These are phyloP conservation scores for Mycogone perniciosa DNA, from an alignment of 2,329 filamentous ascomycete genomes.

Conservation along the genomic window DNA sequence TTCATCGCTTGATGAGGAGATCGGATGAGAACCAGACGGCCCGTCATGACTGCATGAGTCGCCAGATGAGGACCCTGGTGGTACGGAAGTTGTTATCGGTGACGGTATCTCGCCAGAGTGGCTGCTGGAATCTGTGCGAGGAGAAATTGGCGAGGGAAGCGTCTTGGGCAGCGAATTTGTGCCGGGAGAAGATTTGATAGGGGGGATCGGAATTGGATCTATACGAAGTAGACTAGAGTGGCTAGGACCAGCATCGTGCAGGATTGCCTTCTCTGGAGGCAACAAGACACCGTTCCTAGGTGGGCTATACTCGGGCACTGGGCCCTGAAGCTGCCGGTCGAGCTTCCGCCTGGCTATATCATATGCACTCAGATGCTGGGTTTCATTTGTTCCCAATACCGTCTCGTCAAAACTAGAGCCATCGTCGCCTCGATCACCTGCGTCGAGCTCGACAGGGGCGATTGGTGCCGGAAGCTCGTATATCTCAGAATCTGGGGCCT, in stretches of 20 bases:
- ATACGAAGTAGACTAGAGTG: conserved; percentile 4
- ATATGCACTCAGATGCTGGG: conserved; percentile 39
- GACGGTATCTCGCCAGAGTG: conserved; percentile 35
- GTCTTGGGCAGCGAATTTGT: conserved; percentile 26
- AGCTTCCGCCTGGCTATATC: conserved; percentile 46
- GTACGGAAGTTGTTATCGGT: conserved; percentile 31
- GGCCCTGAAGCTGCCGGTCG: conserved; percentile 44
- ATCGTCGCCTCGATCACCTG: conserved; percentile 27
- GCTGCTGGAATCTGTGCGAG: conserved; percentile 38
- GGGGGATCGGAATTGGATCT: conserved; percentile 15
- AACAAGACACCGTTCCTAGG: conserved; percentile 24
- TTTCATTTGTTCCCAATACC: conserved; percentile 35
- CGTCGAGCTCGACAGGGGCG: conserved; percentile 45
- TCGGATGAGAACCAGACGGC: background rate
- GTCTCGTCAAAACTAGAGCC: conserved; percentile 33
- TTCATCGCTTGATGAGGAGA: background rate
- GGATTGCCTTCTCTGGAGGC: conserved; percentile 25
- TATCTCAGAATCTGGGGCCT: conserved; percentile 40
- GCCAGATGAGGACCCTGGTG: conserved; percentile 18
- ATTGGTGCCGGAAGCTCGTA: conserved; percentile 45
- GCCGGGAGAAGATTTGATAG: conserved; percentile 15
- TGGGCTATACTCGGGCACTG: conserved; percentile 44
- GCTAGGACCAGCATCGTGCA: background rate
- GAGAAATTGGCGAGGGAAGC: conserved; percentile 43
- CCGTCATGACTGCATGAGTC: conserved; percentile 15